These are phyloP conservation scores for Lobosporangium transversale DNA, from an alignment of 192 early-diverging fungal species.

Conservation along the genomic window DNA sequence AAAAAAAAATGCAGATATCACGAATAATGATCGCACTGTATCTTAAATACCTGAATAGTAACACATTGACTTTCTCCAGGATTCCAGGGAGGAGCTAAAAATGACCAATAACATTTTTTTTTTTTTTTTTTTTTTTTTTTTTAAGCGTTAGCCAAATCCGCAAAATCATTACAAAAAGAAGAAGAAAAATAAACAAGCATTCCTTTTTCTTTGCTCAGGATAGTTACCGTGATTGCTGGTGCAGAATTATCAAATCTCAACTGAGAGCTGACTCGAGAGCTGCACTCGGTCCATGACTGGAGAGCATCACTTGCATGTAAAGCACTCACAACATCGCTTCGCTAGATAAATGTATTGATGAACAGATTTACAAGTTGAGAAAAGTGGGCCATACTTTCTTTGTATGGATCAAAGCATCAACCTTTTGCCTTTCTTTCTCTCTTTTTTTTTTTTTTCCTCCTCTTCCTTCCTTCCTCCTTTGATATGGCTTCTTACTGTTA, in stretches of 20 bases:
- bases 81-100: slow-evolving; percentile 71
- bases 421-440: too few species aligned
- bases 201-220: background rate
- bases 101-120: background rate
- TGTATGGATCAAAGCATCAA: too few species aligned
- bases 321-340: slow-evolving; percentile 59
- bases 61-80: slow-evolving; percentile 61
- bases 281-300: slow-evolving; percentile 74
- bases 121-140: background rate
- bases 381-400: too few species aligned
- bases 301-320: slow-evolving; percentile 61
- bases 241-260: slow-evolving; percentile 62
- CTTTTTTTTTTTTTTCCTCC: too few species aligned
- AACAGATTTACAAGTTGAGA: too few species aligned
- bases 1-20: too few species aligned
- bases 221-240: slow-evolving; percentile 67
- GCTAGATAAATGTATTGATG: slow-evolving; percentile 42
- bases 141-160: too few species aligned
- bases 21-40: too few species aligned
- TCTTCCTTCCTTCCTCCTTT: too few species aligned
- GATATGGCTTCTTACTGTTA: slow-evolving; percentile 63
- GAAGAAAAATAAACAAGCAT: too few species aligned
- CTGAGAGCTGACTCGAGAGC: slow-evolving; percentile 50
- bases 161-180: too few species aligned
- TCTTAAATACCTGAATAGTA: slow-evolving; percentile 76